Evolutionary conservation across 1,284 basidiomycete species (phyloP).

Genomic region (Bothia castanella): DNA sequence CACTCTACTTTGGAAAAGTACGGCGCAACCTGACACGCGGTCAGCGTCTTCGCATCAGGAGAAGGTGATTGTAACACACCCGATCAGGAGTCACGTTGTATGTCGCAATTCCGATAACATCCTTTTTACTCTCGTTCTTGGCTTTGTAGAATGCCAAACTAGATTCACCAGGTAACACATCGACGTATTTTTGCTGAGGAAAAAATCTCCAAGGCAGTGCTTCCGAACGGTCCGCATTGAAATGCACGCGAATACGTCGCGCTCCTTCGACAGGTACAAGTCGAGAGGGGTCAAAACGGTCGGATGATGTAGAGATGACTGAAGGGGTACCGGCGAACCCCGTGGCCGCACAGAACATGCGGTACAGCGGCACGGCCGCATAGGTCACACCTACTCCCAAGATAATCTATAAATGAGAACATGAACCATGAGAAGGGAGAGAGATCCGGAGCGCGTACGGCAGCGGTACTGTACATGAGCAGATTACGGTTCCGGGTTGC

Average conservation of each 20-base stretch:
- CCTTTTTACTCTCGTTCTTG: constrained; percentile 79
- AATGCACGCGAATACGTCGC: constrained; percentile 86
- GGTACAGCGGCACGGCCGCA: constrained; percentile 95
- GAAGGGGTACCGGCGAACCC: constrained; percentile 96
- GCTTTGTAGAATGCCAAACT: constrained; percentile 97
- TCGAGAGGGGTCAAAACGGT: constrained; percentile 76
- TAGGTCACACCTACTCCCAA: constrained; percentile 84
- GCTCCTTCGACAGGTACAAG: constrained; percentile 72
- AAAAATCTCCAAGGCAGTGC: constrained; percentile 91
- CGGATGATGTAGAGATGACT: constrained; percentile 58
- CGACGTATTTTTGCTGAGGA: constrained; percentile 88
- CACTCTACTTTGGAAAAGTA: constrained; percentile 99
- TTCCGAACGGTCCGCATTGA: constrained; percentile 90
- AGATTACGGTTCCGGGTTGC: constrained; percentile 64
- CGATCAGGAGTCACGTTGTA: constrained; percentile 95
- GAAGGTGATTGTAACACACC: constrained; percentile 45
- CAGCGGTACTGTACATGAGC: constrained; percentile 76
- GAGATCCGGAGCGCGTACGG: constrained; percentile 45
- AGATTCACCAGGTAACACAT: constrained; percentile 93
- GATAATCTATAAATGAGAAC: constrained; percentile 56
- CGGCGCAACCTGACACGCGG: constrained; percentile 73
- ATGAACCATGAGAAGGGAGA: constrained; percentile 2
- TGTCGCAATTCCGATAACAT: constrained; percentile 97
- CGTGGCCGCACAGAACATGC: constrained; percentile 96
- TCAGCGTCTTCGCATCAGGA: background rate